These are phyloP conservation scores for Pichia norvegensis DNA, from an alignment of 1,139 yeast species.

Conservation along the genomic window DNA sequence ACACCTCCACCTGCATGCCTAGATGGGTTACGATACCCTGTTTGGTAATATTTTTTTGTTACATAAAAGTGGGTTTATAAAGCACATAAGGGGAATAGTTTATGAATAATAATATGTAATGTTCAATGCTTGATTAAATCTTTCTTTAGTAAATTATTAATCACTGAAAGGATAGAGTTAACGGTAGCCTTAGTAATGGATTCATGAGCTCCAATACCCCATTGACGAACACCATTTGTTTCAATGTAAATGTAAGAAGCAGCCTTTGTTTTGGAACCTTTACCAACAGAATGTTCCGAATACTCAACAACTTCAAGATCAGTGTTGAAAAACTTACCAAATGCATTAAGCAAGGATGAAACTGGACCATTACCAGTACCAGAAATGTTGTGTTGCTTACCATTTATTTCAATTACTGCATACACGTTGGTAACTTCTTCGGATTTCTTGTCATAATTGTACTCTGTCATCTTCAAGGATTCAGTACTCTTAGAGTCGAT, in stretches of 20 bases:
- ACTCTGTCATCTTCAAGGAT: constrained; percentile 43
- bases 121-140: constrained; percentile 2
- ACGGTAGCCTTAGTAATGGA: constrained; percentile 90
- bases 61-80: too few species aligned
- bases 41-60: too few species aligned
- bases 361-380: constrained; percentile 96
- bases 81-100: not conserved
- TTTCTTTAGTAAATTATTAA: constrained; percentile 40
- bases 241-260: constrained; percentile 77
- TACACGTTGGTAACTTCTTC: constrained; percentile 24
- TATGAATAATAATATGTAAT: not conserved
- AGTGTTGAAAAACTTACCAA: constrained; percentile 48
- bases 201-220: constrained; percentile 95
- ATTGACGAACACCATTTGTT: constrained; percentile 33
- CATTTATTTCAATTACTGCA: constrained; percentile 40
- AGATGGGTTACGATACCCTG: constrained; percentile 13
- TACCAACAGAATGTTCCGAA: constrained; percentile 89
- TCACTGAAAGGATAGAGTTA: constrained; percentile 69
- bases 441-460: constrained; percentile 28
- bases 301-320: constrained; percentile 72
- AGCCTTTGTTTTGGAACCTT: constrained; percentile 79
- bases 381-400: constrained; percentile 38
- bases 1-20: constrained; percentile 12
- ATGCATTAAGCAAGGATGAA: constrained; percentile 81
- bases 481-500: constrained; percentile 40